Percentiles rank a stretch among this genome's conserved stretches.
These are phyloP conservation scores for Claviceps quebecensis DNA, from an alignment of 2,329 filamentous ascomycete genomes.

Conservation along the genomic window DNA sequence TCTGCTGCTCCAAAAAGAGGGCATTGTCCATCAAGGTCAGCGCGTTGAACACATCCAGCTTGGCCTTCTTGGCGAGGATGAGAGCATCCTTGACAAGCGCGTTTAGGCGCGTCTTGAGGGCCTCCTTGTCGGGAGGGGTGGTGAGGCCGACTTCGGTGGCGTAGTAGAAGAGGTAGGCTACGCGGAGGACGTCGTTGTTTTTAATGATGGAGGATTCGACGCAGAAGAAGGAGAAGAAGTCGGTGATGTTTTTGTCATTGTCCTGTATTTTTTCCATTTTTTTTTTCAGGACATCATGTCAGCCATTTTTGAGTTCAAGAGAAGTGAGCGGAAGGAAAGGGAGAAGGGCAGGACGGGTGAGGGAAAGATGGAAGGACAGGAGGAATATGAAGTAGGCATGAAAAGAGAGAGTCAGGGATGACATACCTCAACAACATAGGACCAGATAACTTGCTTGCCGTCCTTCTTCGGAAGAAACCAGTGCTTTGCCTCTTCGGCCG, in stretches of 20 bases:
- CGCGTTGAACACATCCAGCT: slow-evolving; percentile 95
- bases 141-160: slow-evolving; percentile 66
- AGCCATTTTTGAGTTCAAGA: background rate
- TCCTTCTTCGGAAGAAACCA: slow-evolving; percentile 63
- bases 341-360: too few species aligned
- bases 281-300: background rate
- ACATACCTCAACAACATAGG: slow-evolving; percentile 71
- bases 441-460: slow-evolving; percentile 75
- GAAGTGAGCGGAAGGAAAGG: too few species aligned
- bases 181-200: slow-evolving; percentile 64
- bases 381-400: too few species aligned
- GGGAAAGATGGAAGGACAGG: too few species aligned
- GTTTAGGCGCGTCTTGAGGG: slow-evolving; percentile 69
- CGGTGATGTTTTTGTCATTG: slow-evolving; percentile 67
- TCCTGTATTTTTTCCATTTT: slow-evolving; percentile 29
- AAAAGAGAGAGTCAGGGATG: too few species aligned
- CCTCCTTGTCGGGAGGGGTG: slow-evolving; percentile 35
- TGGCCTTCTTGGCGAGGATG: slow-evolving; percentile 67
- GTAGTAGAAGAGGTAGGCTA: slow-evolving; percentile 97
- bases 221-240: slow-evolving; percentile 95
- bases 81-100: slow-evolving; percentile 70
- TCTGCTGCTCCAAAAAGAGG: slow-evolving; percentile 83
- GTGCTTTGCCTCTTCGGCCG: slow-evolving; percentile 67
- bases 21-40: slow-evolving; percentile 88
- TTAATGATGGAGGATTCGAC: slow-evolving; percentile 88